Percentiles rank a stretch among this genome's conserved stretches.
These are phyloP conservation scores for Arthrobotrys entomopaga DNA, from an alignment of 2,329 filamentous ascomycete genomes.

Conservation along the genomic window DNA sequence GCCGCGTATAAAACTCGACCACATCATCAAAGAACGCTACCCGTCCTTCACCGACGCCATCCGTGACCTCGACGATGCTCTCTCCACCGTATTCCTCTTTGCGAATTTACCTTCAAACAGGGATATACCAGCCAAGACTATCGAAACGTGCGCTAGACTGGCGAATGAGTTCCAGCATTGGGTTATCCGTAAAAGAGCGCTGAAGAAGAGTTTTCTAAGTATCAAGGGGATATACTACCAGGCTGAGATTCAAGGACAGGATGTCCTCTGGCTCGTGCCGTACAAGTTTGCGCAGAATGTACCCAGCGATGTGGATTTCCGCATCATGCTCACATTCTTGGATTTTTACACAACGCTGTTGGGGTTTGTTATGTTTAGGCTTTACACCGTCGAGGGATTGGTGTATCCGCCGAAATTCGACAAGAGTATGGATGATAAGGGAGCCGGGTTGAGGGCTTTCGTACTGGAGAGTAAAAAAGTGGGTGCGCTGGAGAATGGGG, in stretches of 20 bases:
- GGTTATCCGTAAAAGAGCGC: slow-evolving; percentile 86
- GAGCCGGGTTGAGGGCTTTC: slow-evolving; percentile 89
- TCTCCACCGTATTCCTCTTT: slow-evolving; percentile 97
- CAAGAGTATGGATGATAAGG: slow-evolving; percentile 82
- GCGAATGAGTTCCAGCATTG: slow-evolving; percentile 98
- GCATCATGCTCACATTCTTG: slow-evolving; percentile 99
- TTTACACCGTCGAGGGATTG: slow-evolving; percentile 89
- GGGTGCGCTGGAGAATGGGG: slow-evolving; percentile 44
- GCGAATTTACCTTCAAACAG: slow-evolving; percentile 92
- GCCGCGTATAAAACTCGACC: slow-evolving; percentile 89
- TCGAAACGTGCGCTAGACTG: slow-evolving; percentile 90
- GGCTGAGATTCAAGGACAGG: slow-evolving; percentile 94
- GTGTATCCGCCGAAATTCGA: slow-evolving; percentile 98
- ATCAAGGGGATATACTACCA: slow-evolving; percentile 99
- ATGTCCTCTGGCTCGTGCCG: slow-evolving; percentile 95
- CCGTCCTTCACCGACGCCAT: slow-evolving; percentile 95
- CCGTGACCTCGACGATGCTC: slow-evolving; percentile 92
- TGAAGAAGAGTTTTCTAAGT: slow-evolving; percentile 95
- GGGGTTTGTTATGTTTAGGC: slow-evolving; percentile 92
- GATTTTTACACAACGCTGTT: slow-evolving; percentile 98
- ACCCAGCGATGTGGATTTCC: slow-evolving; percentile 93
- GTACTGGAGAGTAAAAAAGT: slow-evolving; percentile 79
- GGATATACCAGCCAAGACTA: slow-evolving; percentile 91
- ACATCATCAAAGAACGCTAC: slow-evolving; percentile 97
- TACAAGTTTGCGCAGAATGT: slow-evolving; percentile 98